Conservation (phyloP, 805 yeast genomes). For the Candida boleticola region DNA sequence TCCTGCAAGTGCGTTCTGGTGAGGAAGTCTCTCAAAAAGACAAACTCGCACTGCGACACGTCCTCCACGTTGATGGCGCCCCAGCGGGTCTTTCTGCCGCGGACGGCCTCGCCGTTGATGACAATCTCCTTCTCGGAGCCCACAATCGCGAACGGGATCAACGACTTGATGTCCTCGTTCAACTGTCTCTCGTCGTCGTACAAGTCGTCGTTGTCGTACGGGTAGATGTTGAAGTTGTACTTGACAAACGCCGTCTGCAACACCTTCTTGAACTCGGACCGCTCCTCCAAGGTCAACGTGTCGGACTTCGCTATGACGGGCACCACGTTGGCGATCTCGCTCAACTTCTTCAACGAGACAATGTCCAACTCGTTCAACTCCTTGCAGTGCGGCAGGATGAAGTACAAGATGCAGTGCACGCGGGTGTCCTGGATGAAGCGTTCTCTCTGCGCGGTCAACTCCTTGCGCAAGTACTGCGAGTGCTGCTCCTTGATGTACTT, state of each 20-base stretch:
- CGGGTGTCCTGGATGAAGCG: slow-evolving; percentile 78
- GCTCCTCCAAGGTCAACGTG: slow-evolving; percentile 81
- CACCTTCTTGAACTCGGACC: slow-evolving; percentile 70
- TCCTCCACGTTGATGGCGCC: slow-evolving; percentile 92
- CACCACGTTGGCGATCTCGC: slow-evolving; percentile 89
- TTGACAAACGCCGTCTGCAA: slow-evolving; percentile 74
- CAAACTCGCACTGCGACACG: slow-evolving; percentile 93
- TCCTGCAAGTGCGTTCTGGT: slow-evolving; percentile 96
- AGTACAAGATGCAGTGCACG: slow-evolving; percentile 90
- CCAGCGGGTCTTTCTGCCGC: slow-evolving; percentile 93
- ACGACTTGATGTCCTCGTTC: slow-evolving; percentile 66
- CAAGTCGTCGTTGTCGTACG: slow-evolving; percentile 70
- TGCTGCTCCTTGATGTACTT: slow-evolving; percentile 95
- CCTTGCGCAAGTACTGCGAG: slow-evolving; percentile 85
- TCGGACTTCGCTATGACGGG: slow-evolving; percentile 96
- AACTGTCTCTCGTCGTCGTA: slow-evolving; percentile 71
- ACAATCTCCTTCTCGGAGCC: slow-evolving; percentile 82
- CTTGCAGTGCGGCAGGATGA: slow-evolving; percentile 83
- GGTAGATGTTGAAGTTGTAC: slow-evolving; percentile 77
- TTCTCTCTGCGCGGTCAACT: slow-evolving; percentile 92
- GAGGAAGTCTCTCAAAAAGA: slow-evolving; percentile 87
- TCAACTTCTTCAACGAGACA: slow-evolving; percentile 74
- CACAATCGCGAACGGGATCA: slow-evolving; percentile 91
- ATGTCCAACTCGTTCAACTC: slow-evolving; percentile 85
- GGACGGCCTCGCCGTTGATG: slow-evolving; percentile 73